Evolutionary conservation across 345 rosid genomes (phyloP), one percentile per base, ranked within the genome.

Genomic region (Heritiera littoralis): DNA sequence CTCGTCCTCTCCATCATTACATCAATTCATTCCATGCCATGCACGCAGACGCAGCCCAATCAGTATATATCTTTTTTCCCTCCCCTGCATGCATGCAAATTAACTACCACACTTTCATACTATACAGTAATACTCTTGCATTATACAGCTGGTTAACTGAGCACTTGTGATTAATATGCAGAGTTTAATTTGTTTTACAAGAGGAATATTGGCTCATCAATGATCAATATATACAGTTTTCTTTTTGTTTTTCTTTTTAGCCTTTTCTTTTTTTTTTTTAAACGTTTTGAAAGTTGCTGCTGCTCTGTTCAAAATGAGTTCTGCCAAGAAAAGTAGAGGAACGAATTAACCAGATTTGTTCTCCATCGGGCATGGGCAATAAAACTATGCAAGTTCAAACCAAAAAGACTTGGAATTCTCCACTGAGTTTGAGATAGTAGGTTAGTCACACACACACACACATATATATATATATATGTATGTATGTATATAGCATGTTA

Each of bases 251-350:
- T 35, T 35, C 38, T 35, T 35, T 35, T 35, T 35, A 3, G 38
- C 38, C 64, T 59, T n/a, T 59, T 23, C 23, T 59, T 14, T 9
- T 65, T n/a, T n/a, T 54, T 54, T 17, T 49, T 12, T 49, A 3
- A 13, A 10, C 15, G 17, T 20, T 20, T 20, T 23, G 30, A 41
- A 28, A 49, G 74, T 71, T 12, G n/a, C 58, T 7, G 58, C 12
- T 28, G 59, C 15, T 10, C 30, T 68, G 71, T 66, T 66, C 12
- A 5, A 15, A 28, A 11, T 20, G 5, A 63, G 15, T 43, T 13
- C 30, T 67, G 73, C 61, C 75, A 72, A 15, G 61, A 72, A 72
- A 72, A 72, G 61, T 52, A 40, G 45, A 52, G 61, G 15, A 72
- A 72, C 46, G 28, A 72, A 3, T 35, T 35, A 35, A 52, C 61